phyloP scores from a whole-genome alignment of 2,329 filamentous ascomycete genomes.

The Colletotrichum kahawae region DNA sequence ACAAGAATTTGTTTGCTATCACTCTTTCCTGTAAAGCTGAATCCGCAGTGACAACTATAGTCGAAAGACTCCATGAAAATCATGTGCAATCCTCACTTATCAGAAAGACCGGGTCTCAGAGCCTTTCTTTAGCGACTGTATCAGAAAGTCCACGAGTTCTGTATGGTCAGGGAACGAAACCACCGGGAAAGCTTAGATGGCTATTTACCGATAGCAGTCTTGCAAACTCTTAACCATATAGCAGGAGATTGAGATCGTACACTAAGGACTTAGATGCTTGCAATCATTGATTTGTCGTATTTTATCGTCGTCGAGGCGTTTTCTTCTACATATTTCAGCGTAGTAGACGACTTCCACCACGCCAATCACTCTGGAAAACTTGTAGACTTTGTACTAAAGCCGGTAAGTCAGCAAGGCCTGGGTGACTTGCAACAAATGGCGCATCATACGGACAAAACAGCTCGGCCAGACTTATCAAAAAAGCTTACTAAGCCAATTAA shows the following conservation, averaged over 20 bases:
- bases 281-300: too few species aligned
- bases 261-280: not conserved
- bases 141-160: not conserved
- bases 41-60: fast-evolving
- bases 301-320: too few species aligned
- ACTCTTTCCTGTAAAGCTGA: fast-evolving
- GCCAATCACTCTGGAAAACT: too few species aligned
- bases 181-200: fast-evolving
- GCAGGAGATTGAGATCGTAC: not conserved
- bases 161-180: fast-evolving
- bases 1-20: not conserved
- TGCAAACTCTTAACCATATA: not conserved
- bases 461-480: too few species aligned
- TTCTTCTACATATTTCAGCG: too few species aligned
- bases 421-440: too few species aligned
- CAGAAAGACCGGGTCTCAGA: not conserved
- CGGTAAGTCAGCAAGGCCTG: too few species aligned
- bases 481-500: too few species aligned
- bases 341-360: too few species aligned
- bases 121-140: not conserved
- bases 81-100: fast-evolving
- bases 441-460: too few species aligned
- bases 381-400: too few species aligned
- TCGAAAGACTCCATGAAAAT: not conserved
- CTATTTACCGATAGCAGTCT: fast-evolving